phyloP scores from a whole-genome alignment of 106 monocot species.

The Dendrobium officinale region DNA sequence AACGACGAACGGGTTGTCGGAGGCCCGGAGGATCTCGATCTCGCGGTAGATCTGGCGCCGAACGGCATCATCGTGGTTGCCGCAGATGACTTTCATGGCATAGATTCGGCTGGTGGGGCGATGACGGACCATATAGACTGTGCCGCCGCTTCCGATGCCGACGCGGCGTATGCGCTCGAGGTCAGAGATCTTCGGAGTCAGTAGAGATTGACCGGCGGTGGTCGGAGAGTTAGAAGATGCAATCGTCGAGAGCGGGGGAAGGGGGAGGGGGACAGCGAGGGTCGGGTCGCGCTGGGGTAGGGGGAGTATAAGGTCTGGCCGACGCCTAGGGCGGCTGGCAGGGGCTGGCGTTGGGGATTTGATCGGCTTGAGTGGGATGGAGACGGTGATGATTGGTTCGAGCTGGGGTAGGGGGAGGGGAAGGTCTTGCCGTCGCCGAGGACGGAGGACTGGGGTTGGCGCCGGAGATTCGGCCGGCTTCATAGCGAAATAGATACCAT shows the following conservation, averaged over 20 bases:
- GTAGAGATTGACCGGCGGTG: conserved; percentile 2
- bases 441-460: no score
- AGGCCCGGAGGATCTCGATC: conserved; percentile 66
- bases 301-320: conserved; percentile 67
- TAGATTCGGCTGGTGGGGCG: conserved; percentile 28
- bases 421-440: no score
- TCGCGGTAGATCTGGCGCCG: conserved; percentile 66
- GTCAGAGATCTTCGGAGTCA: conserved; percentile 33
- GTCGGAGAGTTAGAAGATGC: conserved; percentile 13
- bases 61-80: conserved; percentile 46
- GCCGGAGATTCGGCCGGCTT: not conserved
- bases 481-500: not conserved
- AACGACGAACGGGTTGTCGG: conserved; percentile 57
- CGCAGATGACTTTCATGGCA: conserved; percentile 60
- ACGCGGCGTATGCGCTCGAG: conserved; percentile 64
- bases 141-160: conserved; percentile 59
- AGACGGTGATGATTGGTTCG: no score
- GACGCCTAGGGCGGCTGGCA: conserved; percentile 34
- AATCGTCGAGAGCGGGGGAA: conserved; percentile 8
- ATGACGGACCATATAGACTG: conserved; percentile 57
- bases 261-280: conserved; percentile 50
- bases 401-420: no score
- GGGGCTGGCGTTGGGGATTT: not conserved
- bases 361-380: no score
- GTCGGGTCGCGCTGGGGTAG: conserved; percentile 62